These are phyloP conservation scores for Entomortierella parvispora DNA, from an alignment of 192 early-diverging fungal genomes.

Conservation along the genomic window DNA sequence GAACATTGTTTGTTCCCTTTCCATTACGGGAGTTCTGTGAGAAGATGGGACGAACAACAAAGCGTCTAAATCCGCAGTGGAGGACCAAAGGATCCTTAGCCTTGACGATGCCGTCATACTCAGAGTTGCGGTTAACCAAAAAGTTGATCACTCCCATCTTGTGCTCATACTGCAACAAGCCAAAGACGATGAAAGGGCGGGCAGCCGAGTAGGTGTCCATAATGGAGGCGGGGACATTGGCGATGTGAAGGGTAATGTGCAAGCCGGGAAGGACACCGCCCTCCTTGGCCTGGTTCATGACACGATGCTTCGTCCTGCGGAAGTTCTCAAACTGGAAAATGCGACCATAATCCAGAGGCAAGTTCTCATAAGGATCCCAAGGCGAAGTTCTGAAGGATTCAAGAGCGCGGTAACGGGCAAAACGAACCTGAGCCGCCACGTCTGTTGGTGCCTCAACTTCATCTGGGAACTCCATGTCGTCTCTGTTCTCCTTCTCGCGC, in stretches of 20 bases:
- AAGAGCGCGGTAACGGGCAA: constrained; percentile 94
- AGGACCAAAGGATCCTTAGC: constrained; percentile 94
- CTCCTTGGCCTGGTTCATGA: constrained; percentile 65
- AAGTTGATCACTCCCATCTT: constrained; percentile 92
- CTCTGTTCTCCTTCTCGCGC: constrained; percentile 71
- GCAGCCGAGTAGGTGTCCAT: constrained; percentile 60
- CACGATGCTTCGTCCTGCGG: constrained; percentile 79
- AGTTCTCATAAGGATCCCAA: constrained; percentile 99
- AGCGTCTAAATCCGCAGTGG: constrained; percentile 90
- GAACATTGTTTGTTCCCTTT: constrained; percentile 87
- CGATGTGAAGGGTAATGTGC: constrained; percentile 78
- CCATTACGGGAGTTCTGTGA: constrained; percentile 86
- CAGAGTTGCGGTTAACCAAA: constrained; percentile 74
- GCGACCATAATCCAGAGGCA: constrained; percentile 94
- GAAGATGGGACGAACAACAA: constrained; percentile 86
- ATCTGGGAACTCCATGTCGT: constrained; percentile 93
- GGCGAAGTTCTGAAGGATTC: constrained; percentile 94
- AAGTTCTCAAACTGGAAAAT: constrained; percentile 98
- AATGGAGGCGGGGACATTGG: constrained; percentile 71
- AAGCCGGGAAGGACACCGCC: constrained; percentile 70
- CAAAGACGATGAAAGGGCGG: constrained; percentile 66
- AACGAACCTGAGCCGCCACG: constrained; percentile 82
- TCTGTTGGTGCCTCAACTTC: constrained; percentile 96
- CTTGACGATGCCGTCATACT: constrained; percentile 81
- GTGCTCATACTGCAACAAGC: constrained; percentile 86